Evolutionary conservation across 495 filamentous ascomycete species (phyloP).

Genomic region (Tuber melanosporum): DNA sequence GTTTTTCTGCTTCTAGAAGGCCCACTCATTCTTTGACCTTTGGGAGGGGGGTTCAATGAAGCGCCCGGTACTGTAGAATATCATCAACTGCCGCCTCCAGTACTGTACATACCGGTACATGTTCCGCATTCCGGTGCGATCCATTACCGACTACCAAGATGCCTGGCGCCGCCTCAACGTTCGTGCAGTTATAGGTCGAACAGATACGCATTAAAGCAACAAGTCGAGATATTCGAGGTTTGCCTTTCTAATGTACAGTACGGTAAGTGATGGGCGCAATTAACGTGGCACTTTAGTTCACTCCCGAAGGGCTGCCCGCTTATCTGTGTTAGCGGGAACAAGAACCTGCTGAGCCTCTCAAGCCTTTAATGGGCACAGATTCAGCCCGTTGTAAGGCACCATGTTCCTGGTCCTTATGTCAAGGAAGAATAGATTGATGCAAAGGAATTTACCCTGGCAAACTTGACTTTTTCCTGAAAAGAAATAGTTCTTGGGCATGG

Average conservation of each 20-base stretch:
- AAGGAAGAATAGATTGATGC: too few species aligned
- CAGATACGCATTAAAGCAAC: not conserved
- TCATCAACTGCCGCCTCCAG: not conserved
- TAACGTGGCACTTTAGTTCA: not conserved
- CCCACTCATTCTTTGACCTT: too few species aligned
- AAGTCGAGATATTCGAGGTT: not conserved
- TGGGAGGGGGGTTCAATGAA: not conserved
- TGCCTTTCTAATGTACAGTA: not conserved
- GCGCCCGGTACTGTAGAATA: not conserved
- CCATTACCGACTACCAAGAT: not conserved
- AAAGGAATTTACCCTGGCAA: too few species aligned
- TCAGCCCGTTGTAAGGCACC: too few species aligned
- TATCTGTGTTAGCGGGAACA: not conserved
- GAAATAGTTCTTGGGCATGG: too few species aligned
- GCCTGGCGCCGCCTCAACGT: not conserved
- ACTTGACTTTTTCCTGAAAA: too few species aligned
- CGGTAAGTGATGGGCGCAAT: not conserved
- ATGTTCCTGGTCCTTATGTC: too few species aligned
- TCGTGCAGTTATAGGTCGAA: not conserved
- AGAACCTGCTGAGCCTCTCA: not conserved
- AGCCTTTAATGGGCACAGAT: too few species aligned
- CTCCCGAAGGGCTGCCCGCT: not conserved
- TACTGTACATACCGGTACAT: not conserved
- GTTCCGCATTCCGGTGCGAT: not conserved
- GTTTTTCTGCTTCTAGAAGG: too few species aligned